Base-by-base conservation (phyloP, 73 alveolate species). In the Urostyla sp. region DNA sequence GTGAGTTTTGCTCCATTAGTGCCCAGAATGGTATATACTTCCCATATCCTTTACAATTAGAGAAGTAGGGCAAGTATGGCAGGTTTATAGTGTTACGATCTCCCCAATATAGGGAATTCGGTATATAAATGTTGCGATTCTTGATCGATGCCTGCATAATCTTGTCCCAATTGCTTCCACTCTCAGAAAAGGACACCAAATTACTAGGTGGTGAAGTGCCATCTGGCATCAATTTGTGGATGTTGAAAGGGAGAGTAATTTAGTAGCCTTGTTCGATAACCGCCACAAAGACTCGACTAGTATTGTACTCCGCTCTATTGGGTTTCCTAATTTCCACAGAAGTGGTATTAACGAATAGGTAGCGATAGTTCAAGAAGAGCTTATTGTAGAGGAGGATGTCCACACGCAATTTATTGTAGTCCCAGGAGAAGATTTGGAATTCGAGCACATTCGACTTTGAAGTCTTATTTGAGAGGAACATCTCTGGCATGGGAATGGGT, bases 1-100 rank as follows among this genome's bases (percentile, higher is more conserved):
- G 74, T 11, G 78, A 49, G 55, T 77, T 45, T 72, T 88, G 83
- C 49, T 94, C 99, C 58, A 87, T 48, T 35, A 88, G 80, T 37
- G 93, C 89, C 95, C 98, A 93, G 46, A 94, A 58, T 13, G 95
- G 96, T 0, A 94, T 92, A 69, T 82, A 82, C 59, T 81, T 66
- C 31, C 99, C 99, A 77, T 79, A 94, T 20, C 97, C 96, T 87
- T 92, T 86, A 57, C 99, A 94, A 80, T 94, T 94, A 0, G 97
- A 85, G 28, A 94, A 92, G 85, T 72, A 94, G 8, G 99, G 99
- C 4, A 92, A 56, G 80, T 90, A 89, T 40, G 98, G 95, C 24
- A 94, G 34, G 43, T 73, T 84, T 2, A 84, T 84, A n/a, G 75
- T 16, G 0, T 44, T 54, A 48, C 88, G 75, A 31, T 77, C 91